Evolutionary conservation across 192 early-diverging fungal genomes (phyloP).

Genomic region (Gamsiella multidivaricata): DNA sequence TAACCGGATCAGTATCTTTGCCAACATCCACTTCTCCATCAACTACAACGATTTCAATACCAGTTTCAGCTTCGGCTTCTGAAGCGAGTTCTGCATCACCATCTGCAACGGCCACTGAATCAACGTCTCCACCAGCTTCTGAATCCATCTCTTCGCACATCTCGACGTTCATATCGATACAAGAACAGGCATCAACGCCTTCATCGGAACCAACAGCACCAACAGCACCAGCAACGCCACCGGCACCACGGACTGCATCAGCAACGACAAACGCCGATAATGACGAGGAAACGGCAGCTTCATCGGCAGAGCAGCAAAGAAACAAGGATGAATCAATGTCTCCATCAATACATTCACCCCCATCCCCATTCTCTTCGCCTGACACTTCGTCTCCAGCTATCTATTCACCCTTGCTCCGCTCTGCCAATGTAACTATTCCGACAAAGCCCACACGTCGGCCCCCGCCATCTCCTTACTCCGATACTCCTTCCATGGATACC

Average conservation of each 20-base stretch:
- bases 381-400: slow-evolving; percentile 13
- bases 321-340: slow-evolving; percentile 11
- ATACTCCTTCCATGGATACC: slow-evolving; percentile 6
- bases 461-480: slow-evolving; percentile 15
- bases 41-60: too few relatives aligned
- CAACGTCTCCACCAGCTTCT: not conserved
- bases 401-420: slow-evolving; percentile 25
- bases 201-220: too few relatives aligned
- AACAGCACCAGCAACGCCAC: not conserved
- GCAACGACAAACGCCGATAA: not conserved
- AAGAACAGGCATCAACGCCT: too few relatives aligned
- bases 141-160: too few relatives aligned
- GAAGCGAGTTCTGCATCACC: too few relatives aligned
- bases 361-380: slow-evolving; percentile 9
- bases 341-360: slow-evolving; percentile 1
- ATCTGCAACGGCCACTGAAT: not conserved
- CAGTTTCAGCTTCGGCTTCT: too few relatives aligned
- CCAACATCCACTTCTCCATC: too few relatives aligned
- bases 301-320: not conserved
- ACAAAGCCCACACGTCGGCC: slow-evolving; percentile 29
- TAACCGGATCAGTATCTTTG: too few relatives aligned
- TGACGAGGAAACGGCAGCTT: not conserved
- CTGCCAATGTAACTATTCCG: slow-evolving; percentile 11
- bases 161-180: too few relatives aligned
- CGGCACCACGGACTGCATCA: not conserved